A percentile compares a stretch with the other conserved stretches of the same genome.
phyloP scores from a whole-genome alignment of 208 protist species.

The Trypanosoma cruzi region DNA sequence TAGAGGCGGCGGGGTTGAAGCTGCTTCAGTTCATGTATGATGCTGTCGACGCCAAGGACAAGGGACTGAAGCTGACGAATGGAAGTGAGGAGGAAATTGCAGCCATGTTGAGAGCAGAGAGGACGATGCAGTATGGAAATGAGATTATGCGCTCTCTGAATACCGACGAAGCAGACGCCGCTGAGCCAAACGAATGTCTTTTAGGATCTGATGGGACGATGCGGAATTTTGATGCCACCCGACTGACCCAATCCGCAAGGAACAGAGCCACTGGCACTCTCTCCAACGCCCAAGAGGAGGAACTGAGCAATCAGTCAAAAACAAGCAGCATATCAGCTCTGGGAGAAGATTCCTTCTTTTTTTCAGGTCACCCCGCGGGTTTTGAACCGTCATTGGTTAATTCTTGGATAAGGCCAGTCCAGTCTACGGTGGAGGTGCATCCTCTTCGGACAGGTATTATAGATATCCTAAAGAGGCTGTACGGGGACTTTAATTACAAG shows the following conservation, averaged over 20 bases:
- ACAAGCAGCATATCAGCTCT: not conserved
- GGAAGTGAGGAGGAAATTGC: not conserved
- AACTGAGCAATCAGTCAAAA: not conserved
- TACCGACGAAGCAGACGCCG: not conserved
- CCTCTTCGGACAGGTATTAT: slow-evolving; percentile 54
- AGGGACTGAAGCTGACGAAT: not conserved
- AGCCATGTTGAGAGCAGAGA: not conserved
- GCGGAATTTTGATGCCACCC: not conserved
- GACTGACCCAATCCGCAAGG: not conserved
- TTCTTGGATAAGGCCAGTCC: slow-evolving; percentile 1
- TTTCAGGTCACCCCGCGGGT: not conserved
- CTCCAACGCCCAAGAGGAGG: not conserved
- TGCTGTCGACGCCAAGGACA: slow-evolving; percentile 31
- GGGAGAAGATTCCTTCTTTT: not conserved
- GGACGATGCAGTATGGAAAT: not conserved
- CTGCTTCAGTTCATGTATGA: slow-evolving; percentile 83
- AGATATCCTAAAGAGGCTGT: slow-evolving; percentile 60
- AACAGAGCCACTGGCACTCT: not conserved
- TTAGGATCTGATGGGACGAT: not conserved
- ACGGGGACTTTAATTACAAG: slow-evolving; percentile 68
- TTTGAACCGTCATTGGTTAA: not conserved
- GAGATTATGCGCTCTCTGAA: not conserved
- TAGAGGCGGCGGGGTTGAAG: slow-evolving; percentile 37
- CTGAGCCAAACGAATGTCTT: not conserved
- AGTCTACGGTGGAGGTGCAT: slow-evolving; percentile 7